Base-by-base conservation (phyloP, 2,329 filamentous ascomycete genomes). In the Calonectria hongkongensis region DNA sequence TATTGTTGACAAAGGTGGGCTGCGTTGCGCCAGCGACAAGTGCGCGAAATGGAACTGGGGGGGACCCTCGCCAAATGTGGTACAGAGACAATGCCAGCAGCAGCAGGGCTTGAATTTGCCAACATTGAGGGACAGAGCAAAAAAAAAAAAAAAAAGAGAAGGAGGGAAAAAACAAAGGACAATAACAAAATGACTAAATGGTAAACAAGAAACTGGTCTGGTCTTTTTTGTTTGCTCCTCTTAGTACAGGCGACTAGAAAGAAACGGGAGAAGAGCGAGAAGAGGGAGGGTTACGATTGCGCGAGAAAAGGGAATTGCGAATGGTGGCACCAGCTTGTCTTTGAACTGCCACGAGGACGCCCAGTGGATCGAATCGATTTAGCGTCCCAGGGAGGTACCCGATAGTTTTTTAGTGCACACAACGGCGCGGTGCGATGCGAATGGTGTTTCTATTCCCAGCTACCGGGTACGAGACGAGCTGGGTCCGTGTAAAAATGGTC, bases 21-120 rank as follows among this genome's bases (percentile, higher is more conserved):
- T 74, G 71, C 72, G 74, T 75, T 74, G 75, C 74, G 76, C 68
- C 68, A 73, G 76, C 74, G 73, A 79, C 74, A 56, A 62, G 51
- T 48, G 58, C 41, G 58, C 41, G 39, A 48, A 54, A 60, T 58
- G 48, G 56, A 45, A 27, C 58, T 43, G 54, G 65, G 51, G 54
- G 65, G 51, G 36, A 62, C 66, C 66, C 51, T 58, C 30, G 43
- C 50, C 64, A 39, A 47, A 25, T 30, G 36, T 28, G 39, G 48
- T 45, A 39, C 27, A 50, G 33, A 28, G 30, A 51, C 21, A 51
- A 28, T 43, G 36, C 21, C 25, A 36, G 48, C 47, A 36, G 48
- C 47, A 54, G 8, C 64, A 39, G 27, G 64, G 48, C 25, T 28
- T 50, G 64, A 25, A 21, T 50, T 18, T 51, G 41, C 47, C 66